Evolutionary conservation across 306 rosid genomes (phyloP).

Genomic region (Dryas octopetala): DNA sequence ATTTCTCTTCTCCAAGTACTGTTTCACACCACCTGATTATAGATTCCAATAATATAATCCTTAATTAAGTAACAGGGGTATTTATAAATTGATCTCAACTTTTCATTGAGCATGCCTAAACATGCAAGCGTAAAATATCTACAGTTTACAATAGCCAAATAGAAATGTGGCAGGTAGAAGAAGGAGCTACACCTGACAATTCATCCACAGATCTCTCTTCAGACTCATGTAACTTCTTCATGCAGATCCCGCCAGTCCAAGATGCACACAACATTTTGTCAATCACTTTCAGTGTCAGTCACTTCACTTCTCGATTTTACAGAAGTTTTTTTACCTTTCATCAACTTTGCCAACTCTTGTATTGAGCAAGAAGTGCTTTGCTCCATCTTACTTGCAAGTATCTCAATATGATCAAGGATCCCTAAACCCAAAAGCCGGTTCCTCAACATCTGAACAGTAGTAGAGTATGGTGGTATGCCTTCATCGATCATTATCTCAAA

Average conservation of each 20-base stretch:
- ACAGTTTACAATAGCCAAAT: neutral
- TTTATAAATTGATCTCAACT: neutral
- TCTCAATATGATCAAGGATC: constrained; percentile 50
- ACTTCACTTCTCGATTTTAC: constrained; percentile 34
- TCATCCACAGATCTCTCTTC: neutral
- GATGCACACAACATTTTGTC: constrained; percentile 11
- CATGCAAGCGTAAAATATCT: neutral
- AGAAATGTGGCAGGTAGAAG: neutral
- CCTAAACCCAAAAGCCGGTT: constrained; percentile 62
- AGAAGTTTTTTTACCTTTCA: constrained; percentile 44
- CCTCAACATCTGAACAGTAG: constrained; percentile 66
- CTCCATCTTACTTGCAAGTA: constrained; percentile 68
- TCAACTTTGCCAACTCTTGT: constrained; percentile 54
- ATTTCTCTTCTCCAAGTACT: neutral
- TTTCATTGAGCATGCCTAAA: neutral
- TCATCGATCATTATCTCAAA: constrained; percentile 86
- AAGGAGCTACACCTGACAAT: neutral
- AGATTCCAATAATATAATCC: neutral
- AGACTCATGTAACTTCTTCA: neutral
- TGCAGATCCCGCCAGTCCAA: neutral
- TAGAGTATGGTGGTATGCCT: constrained; percentile 79
- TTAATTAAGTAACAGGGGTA: neutral
- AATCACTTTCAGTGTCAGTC: constrained; percentile 56
- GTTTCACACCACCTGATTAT: neutral
- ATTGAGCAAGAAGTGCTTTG: constrained; percentile 64